These are phyloP conservation scores for Zalaria sp. DNA, from an alignment of 2,329 filamentous ascomycete species.

Conservation along the genomic window DNA sequence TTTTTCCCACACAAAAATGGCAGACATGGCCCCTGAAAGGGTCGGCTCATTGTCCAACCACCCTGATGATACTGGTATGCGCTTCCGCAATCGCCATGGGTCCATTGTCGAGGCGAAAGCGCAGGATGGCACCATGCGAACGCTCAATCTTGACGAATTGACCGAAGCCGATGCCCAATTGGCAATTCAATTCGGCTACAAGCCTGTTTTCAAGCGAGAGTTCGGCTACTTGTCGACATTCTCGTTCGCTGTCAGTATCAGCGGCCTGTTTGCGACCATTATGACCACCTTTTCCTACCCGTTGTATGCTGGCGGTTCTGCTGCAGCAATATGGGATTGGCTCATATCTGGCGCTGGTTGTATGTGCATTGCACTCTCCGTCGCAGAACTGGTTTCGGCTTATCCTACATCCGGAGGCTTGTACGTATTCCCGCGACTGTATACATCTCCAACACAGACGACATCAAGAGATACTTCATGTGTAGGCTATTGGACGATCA, in stretches of 20 bases:
- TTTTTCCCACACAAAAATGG: too few relatives aligned
- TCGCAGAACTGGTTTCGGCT: constrained; percentile 42
- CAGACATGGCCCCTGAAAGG: too few relatives aligned
- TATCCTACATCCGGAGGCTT: constrained; percentile 43
- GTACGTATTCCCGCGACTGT: constrained; percentile 21
- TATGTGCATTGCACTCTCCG: constrained; percentile 42
- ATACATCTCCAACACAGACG: too few relatives aligned
- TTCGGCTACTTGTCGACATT: constrained; percentile 45
- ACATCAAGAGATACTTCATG: too few relatives aligned
- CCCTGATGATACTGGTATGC: too few relatives aligned
- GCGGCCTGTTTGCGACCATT: constrained; percentile 40
- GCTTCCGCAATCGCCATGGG: too few relatives aligned
- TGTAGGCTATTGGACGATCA: too few relatives aligned
- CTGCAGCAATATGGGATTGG: constrained; percentile 45
- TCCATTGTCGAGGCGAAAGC: too few relatives aligned
- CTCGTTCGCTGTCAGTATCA: constrained; percentile 43
- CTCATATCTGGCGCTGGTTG: constrained; percentile 42
- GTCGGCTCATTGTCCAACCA: too few relatives aligned
- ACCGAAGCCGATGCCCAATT: not conserved
- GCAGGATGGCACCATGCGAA: too few relatives aligned
- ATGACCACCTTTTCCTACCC: constrained; percentile 42
- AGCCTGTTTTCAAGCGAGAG: constrained; percentile 37
- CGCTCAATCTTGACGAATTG: not conserved
- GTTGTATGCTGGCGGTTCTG: constrained; percentile 37
- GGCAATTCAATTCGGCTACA: constrained; percentile 15